phyloP scores from a whole-genome alignment of 1,284 basidiomycete species.

The Fistulina hepatica region DNA sequence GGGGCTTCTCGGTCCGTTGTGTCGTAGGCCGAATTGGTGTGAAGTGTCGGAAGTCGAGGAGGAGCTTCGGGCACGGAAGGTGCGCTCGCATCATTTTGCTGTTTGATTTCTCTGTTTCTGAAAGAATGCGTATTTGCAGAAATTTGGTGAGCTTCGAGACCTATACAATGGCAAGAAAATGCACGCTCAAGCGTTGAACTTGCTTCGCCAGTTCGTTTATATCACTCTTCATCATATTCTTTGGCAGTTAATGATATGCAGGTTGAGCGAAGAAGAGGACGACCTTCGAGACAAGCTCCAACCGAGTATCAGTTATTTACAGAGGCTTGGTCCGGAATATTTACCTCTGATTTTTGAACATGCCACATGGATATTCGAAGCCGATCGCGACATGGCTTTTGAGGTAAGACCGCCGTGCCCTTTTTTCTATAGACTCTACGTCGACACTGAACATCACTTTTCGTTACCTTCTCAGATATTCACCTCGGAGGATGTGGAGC shows the following conservation, averaged over 20 bases:
- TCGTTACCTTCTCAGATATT: slow-evolving; percentile 62
- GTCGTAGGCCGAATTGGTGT: slow-evolving; percentile 93
- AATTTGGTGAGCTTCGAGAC: slow-evolving; percentile 84
- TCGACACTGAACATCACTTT: neutral
- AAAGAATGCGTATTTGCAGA: slow-evolving; percentile 35
- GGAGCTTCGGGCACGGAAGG: slow-evolving; percentile 72
- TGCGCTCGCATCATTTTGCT: slow-evolving; percentile 28
- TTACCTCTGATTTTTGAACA: slow-evolving; percentile 70
- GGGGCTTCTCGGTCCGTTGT: slow-evolving; percentile 76
- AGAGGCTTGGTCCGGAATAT: slow-evolving; percentile 79
- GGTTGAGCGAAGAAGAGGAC: slow-evolving; percentile 69
- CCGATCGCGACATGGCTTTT: slow-evolving; percentile 62
- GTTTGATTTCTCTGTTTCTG: neutral
- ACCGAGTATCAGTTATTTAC: slow-evolving; percentile 84
- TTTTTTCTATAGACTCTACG: neutral
- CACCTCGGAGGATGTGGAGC: slow-evolving; percentile 85
- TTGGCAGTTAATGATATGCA: slow-evolving; percentile 23
- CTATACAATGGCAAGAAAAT: slow-evolving; percentile 93
- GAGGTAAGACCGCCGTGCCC: slow-evolving; percentile 54
- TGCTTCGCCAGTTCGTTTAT: slow-evolving; percentile 65
- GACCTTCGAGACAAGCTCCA: slow-evolving; percentile 72
- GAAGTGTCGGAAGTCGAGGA: slow-evolving; percentile 93
- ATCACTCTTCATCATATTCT: slow-evolving; percentile 1
- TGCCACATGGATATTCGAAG: slow-evolving; percentile 77
- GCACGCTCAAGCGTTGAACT: slow-evolving; percentile 80